phyloP scores from a whole-genome alignment of 2,329 filamentous ascomycete genomes.

The Paecilomyces variotii region DNA sequence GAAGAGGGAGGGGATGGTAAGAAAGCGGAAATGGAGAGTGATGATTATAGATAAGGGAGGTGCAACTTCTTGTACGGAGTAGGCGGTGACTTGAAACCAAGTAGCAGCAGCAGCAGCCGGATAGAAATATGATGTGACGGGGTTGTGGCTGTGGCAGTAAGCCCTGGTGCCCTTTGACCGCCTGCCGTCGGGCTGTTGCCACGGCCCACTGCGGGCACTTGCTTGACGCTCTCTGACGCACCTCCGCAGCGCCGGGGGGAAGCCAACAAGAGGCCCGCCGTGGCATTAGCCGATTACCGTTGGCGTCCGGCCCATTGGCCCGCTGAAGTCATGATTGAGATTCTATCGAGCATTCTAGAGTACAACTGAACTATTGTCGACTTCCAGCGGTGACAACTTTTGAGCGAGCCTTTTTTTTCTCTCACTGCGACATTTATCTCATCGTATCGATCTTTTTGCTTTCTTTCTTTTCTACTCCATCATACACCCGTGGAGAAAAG shows the following conservation, averaged over 20 bases:
- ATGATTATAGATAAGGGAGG: neutral
- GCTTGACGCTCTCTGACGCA: slow-evolving; percentile 28
- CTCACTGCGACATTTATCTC: neutral
- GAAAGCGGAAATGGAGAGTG: neutral
- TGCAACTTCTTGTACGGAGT: neutral
- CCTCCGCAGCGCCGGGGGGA: neutral
- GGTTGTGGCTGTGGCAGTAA: neutral
- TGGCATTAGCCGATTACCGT: slow-evolving; percentile 7
- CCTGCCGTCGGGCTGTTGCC: slow-evolving; percentile 17
- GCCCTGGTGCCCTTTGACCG: neutral
- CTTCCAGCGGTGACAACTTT: neutral
- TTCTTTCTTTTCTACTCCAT: neutral
- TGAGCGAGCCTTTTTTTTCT: neutral
- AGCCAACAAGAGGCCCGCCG: slow-evolving; percentile 8
- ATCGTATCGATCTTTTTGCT: neutral
- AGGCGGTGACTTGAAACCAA: neutral
- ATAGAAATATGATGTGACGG: neutral
- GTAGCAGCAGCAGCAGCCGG: neutral
- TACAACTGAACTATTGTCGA: neutral
- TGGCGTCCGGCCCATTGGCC: neutral
- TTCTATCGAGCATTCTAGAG: neutral
- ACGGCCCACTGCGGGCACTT: slow-evolving; percentile 20
- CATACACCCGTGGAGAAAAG: neutral
- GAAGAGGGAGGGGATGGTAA: neutral
- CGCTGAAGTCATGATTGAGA: neutral